Base-by-base conservation (phyloP, 2,329 filamentous ascomycete genomes). In the Ascocoryne sarcoides region DNA sequence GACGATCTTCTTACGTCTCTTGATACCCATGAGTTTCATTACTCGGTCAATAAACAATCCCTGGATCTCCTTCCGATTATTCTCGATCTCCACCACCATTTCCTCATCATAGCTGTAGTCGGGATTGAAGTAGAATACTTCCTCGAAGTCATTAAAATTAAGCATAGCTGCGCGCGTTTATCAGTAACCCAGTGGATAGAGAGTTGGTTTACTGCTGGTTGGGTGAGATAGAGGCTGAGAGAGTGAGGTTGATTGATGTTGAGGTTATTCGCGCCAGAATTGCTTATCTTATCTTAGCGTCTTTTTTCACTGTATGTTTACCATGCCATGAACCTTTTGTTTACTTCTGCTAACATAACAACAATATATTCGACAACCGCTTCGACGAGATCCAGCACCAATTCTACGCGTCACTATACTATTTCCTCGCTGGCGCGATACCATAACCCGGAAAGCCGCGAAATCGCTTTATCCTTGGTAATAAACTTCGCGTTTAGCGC, bases 21-120 rank as follows among this genome's bases (percentile, higher is more conserved):
- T 70, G 43, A 92, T 74, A 19, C 82, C 77, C 19, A 90, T 66
- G 0, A 81, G 71, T 40, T 73, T 76, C 45, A 92, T 66, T 30
- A 93, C 76, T 39, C 82, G 77, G 60, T 93, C 86, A 56, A 90
- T 81, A 62, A 92, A 93, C 43, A 90, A 73, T 42, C 82, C 81
- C 45, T 80, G 76, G 15, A 88, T 69, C 36, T 65, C 71, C 55
- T 79, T 82, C 51, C 84, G 79, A 56, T 76, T 76, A 20, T 69
- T 65, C 44, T 82, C 70, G 40, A 88, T 84, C 35, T 77, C 71
- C 35, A 79, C 71, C 40, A 77, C 65, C 21, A 71, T 61, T 45
- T 72, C 70, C 42, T 75, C 69, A 55, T 78, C 73, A 60, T 84
- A 85, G 2, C 73, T 70, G 43, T 76, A 75, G 4, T 73, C 70